A percentile compares a stretch with the other conserved stretches of the same genome.
Evolutionary conservation across 1,139 yeast genomes (phyloP).

Genomic region (Suhomyces bribrorum): DNA sequence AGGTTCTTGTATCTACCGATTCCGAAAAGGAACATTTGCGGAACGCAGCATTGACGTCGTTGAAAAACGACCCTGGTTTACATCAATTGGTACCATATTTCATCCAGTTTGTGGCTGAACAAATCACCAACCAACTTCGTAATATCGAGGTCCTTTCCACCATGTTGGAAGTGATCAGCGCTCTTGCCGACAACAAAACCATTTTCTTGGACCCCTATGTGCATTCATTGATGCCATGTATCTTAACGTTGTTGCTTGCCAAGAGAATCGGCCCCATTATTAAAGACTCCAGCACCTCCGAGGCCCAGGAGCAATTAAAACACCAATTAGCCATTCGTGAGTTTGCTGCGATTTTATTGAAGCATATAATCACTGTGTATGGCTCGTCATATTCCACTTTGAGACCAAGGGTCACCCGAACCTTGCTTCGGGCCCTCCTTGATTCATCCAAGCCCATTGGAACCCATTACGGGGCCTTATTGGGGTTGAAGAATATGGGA

Average conservation of each 20-base stretch:
- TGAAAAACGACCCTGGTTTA: constrained; percentile 90
- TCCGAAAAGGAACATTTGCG: constrained; percentile 61
- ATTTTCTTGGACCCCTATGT: constrained; percentile 94
- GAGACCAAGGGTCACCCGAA: constrained; percentile 92
- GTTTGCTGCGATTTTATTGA: constrained; percentile 81
- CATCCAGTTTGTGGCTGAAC: constrained; percentile 94
- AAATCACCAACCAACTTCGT: constrained; percentile 83
- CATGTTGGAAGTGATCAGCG: constrained; percentile 87
- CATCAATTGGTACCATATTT: constrained; percentile 97
- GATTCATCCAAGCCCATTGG: constrained; percentile 79
- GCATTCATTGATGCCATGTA: constrained; percentile 95
- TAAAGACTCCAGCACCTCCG: constrained; percentile 29
- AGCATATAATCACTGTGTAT: constrained; percentile 73
- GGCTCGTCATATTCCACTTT: constrained; percentile 88
- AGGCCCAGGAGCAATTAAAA: constrained; percentile 33
- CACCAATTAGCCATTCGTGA: constrained; percentile 71
- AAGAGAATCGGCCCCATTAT: constrained; percentile 75
- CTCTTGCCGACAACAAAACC: constrained; percentile 80
- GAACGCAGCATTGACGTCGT: constrained; percentile 79
- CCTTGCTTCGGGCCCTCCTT: constrained; percentile 84
- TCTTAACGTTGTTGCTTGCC: constrained; percentile 84
- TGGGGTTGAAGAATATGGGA: constrained; percentile 83
- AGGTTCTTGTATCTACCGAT: constrained; percentile 66
- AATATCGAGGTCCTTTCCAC: constrained; percentile 75
- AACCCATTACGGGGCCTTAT: constrained; percentile 88